Evolutionary conservation across 306 rosid species (phyloP).

Genomic region (Alnus glutinosa): DNA sequence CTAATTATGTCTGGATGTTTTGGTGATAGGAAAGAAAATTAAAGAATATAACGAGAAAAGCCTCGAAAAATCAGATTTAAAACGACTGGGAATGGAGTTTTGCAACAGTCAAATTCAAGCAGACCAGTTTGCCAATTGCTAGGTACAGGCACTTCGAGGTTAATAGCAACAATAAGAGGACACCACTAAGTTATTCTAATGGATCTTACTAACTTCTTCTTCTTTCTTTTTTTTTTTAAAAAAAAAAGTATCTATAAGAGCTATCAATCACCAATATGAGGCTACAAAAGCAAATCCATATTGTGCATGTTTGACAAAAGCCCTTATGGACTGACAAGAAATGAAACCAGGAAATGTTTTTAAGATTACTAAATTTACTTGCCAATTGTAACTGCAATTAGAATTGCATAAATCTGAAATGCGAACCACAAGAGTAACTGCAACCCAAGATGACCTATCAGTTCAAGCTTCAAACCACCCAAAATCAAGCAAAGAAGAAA

Average conservation of each 20-base stretch:
- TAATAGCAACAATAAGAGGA: neutral
- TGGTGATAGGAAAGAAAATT: neutral
- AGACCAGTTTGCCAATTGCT: neutral
- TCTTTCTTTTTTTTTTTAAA: neutral
- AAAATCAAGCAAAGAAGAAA: slow-evolving; percentile 19
- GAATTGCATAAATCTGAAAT: slow-evolving; percentile 19
- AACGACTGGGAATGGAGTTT: neutral
- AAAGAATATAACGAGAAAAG: neutral
- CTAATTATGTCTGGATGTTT: neutral
- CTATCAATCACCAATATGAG: neutral
- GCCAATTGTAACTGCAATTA: neutral
- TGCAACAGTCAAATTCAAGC: neutral
- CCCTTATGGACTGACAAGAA: neutral
- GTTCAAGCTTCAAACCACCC: slow-evolving; percentile 20
- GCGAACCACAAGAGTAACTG: slow-evolving; percentile 13
- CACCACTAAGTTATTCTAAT: neutral
- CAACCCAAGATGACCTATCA: slow-evolving; percentile 4
- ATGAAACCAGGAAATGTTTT: neutral
- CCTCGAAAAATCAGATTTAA: neutral
- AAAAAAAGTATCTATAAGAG: neutral
- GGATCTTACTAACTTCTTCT: neutral
- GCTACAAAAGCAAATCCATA: neutral
- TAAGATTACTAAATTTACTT: neutral
- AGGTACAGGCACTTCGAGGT: neutral
- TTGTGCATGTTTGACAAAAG: neutral